These are phyloP conservation scores for Brassica napus DNA, from an alignment of 345 rosid species.

Conservation along the genomic window Da-Ae NC_063451.1:42100001-42100500, in stretches of 20 bases:
- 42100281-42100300: too few relatives aligned
- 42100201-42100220: background rate
- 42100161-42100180: background rate
- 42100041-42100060: background rate
- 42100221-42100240: background rate
- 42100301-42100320: too few relatives aligned
- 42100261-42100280: background rate
- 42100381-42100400: too few relatives aligned
- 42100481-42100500: too few relatives aligned
- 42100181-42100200: background rate
- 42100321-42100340: too few relatives aligned
- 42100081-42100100: background rate
- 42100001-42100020: constrained; percentile 34
- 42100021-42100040: background rate
- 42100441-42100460: too few relatives aligned
- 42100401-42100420: too few relatives aligned
- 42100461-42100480: too few relatives aligned
- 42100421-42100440: too few relatives aligned
- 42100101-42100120: background rate
- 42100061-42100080: background rate
- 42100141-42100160: background rate
- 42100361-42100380: too few relatives aligned
- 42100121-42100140: background rate
- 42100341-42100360: too few relatives aligned
- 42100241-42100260: background rate